Evolutionary conservation across 2,329 filamentous ascomycete genomes (phyloP).

Genomic region (Dothideomycetes sp.): DNA sequence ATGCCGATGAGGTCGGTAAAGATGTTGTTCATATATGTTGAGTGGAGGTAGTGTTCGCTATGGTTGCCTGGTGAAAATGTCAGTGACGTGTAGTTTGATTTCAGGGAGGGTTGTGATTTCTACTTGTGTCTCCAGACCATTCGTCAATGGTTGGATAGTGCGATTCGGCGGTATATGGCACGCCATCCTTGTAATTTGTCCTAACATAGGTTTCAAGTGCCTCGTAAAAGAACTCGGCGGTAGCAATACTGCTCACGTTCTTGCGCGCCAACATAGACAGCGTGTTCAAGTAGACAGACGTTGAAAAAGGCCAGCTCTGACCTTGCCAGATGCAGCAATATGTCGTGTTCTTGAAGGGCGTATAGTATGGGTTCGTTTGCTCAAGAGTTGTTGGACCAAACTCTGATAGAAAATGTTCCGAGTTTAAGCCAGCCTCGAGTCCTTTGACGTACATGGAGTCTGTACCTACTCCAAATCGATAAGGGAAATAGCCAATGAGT

Average conservation of each 20-base stretch:
- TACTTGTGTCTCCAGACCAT: conserved; percentile 26
- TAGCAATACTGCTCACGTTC: conserved; percentile 22
- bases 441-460: conserved; percentile 15
- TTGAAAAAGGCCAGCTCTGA: conserved; percentile 36
- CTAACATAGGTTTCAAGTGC: conserved; percentile 28
- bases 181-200: conserved; percentile 30
- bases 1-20: conserved; percentile 34
- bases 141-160: conserved; percentile 28
- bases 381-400: conserved; percentile 34
- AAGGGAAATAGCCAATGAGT: conserved; percentile 32
- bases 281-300: conserved; percentile 29
- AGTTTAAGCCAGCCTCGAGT: conserved; percentile 24
- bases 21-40: conserved; percentile 34
- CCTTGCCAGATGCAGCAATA: conserved; percentile 34
- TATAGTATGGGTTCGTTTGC: conserved; percentile 29
- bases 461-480: conserved; percentile 30
- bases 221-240: conserved; percentile 26
- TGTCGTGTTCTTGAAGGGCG: conserved; percentile 20
- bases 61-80: too few relatives aligned
- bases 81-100: too few relatives aligned
- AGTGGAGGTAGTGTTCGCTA: conserved; percentile 34
- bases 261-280: conserved; percentile 26
- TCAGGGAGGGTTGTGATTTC: too few relatives aligned
- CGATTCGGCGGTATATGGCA: conserved; percentile 34
- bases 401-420: conserved; percentile 25